Evolutionary conservation across 2,329 filamentous ascomycete species (phyloP).

Genomic region (Diplodia seriata): DNA sequence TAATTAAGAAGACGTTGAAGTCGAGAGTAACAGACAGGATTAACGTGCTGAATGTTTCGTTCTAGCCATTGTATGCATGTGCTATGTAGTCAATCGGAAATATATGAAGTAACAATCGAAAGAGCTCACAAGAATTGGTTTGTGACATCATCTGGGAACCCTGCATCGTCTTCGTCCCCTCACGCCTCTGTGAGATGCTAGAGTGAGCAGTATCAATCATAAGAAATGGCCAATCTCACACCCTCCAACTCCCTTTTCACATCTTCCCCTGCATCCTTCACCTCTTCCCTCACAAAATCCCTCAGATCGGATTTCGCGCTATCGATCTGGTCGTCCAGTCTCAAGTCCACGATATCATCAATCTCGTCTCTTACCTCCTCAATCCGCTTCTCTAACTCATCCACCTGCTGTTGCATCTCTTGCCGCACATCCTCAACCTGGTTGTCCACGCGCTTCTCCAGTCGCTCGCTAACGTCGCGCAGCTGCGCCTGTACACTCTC

Average conservation of each 20-base stretch:
- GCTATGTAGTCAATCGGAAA: no score
- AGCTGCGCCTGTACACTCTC: not conserved
- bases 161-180: no score
- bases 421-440: not conserved
- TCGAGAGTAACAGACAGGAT: no score
- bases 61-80: no score
- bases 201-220: not conserved
- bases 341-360: not conserved
- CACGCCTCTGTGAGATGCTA: no score
- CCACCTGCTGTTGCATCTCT: not conserved
- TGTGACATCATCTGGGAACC: no score
- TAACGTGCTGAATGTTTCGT: no score
- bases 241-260: not conserved
- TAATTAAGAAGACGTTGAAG: no score
- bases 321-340: not conserved
- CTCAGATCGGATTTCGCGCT: not conserved
- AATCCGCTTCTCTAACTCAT: not conserved
- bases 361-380: conserved; percentile 11
- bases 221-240: not conserved
- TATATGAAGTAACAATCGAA: no score
- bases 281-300: conserved; percentile 4
- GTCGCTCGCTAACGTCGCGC: not conserved
- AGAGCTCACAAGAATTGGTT: no score
- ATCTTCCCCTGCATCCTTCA: conserved; percentile 1
- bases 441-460: not conserved